These are phyloP conservation scores for Aristolochia californica DNA, from an alignment of 164 flowering plant genomes.

Conservation along the genomic window DNA sequence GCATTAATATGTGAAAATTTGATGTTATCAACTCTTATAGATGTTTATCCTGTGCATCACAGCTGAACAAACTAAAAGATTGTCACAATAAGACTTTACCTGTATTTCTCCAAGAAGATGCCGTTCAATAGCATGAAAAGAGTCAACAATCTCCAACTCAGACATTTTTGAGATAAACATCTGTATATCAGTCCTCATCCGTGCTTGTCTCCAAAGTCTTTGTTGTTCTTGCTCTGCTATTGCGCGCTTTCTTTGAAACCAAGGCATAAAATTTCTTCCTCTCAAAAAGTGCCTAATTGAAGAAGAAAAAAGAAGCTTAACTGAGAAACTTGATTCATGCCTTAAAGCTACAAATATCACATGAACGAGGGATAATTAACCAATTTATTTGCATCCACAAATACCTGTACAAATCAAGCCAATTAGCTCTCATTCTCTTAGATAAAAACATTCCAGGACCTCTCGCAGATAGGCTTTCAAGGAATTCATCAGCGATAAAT, in stretches of 20 bases:
- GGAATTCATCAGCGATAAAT: conserved; percentile 69
- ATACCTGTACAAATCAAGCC: conserved; percentile 95
- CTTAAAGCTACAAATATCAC: neutral
- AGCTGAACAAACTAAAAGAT: too few relatives aligned
- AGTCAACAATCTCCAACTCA: conserved; percentile 85
- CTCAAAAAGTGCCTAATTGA: conserved; percentile 60
- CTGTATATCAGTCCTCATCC: conserved; percentile 66
- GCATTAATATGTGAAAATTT: too few relatives aligned
- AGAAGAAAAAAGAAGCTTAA: neutral
- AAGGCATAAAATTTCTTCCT: conserved; percentile 83
- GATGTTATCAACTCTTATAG: too few relatives aligned
- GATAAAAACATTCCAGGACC: conserved; percentile 91
- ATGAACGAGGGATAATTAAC: neutral
- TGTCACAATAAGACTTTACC: conserved; percentile 22
- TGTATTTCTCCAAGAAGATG: conserved; percentile 63
- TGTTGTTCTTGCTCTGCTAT: conserved; percentile 88
- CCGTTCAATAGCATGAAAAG: conserved; percentile 76
- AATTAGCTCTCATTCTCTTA: conserved; percentile 87
- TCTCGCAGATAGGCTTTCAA: conserved; percentile 63
- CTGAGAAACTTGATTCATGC: neutral
- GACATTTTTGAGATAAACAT: conserved; percentile 55
- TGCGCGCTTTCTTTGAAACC: conserved; percentile 89
- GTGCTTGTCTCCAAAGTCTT: conserved; percentile 84
- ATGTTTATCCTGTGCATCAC: too few relatives aligned
- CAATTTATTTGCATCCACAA: neutral